Base-by-base conservation (phyloP, 352 stramenopile genomes). In the Phytopythium aichiense region DNA sequence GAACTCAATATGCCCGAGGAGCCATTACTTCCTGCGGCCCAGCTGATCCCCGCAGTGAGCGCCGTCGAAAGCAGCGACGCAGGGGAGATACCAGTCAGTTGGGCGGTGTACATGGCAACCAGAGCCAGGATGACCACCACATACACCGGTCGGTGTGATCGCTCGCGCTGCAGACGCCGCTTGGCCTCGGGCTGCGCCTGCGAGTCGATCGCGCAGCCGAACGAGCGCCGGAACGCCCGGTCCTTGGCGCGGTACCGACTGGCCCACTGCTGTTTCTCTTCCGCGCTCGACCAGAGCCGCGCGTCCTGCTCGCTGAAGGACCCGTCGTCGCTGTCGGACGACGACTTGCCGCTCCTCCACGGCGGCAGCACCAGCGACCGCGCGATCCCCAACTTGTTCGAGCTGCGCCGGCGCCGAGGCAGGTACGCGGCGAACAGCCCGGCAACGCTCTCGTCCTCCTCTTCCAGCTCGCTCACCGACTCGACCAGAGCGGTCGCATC, bases 171-270 rank as follows among this genome's bases (percentile, higher is more conserved):
- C 20, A 74, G 33, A 30, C 54, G 62, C 42, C 60, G 66, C 42
- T 65, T 71, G 6, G 60, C 67, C 30, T 87, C 73, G 0, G 67
- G 71, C 16, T 72, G 60, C 18, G 67, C 49, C 28, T 52, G 54
- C 2, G 73, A 80, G 58, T 83, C 71, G 55, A 87, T 83, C 2
- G 38, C 55, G 46, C 67, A 81, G 18, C 77, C 74, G 28, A 69
- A 74, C 7, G 45, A 62, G 42, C 54, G 67, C 2, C 60, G 53
- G 31, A 76, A 76, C 15, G 49, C 58, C 16, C 59, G 56, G 45
- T 79, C 66, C n/a, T 48, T 58, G 6, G 65, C 25, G 25, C 40
- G 38, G 28, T 77, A 81, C 30, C 46, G 49, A 16, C 73, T 66
- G 30, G 70, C 63, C 64, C 68, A 79, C n/a, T 31, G 61, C 25